Base-by-base conservation (phyloP, 2,329 filamentous ascomycete species). In the Tolypocladium cylindrosporum region DNA sequence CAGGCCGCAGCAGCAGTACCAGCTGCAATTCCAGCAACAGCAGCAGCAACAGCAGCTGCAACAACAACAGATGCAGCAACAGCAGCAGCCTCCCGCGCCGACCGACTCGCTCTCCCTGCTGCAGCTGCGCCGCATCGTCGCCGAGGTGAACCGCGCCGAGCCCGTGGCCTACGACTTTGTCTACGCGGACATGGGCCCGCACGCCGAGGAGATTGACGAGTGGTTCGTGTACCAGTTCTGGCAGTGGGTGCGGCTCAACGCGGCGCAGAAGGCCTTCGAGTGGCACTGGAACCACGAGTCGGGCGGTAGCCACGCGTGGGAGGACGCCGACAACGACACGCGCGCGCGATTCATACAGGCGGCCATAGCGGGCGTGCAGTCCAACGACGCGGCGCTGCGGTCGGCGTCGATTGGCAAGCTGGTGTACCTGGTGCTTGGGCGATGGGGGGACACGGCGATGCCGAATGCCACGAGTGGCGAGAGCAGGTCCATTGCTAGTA, bases 141-240 rank as follows among this genome's bases (percentile, higher is more conserved):
- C 85, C 61, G 89, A 92, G 59, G 85, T 90, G 64, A 88, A 88
- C 19, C 84, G 83, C 62, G 69, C 79, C 55, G 88, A 91, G 63
- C 82, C 87, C 55, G 78, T 81, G 50, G 84, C 85, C 13, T 99
- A 99, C 77, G 91, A 94, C 60, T 99, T 96, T 70, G 83, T 83
- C 62, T 93, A 93, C 74, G 77, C 82, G 34, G 89, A 93, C 71
- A 81, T 82, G 58, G 86, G 87, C 27, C 77, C 84, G 0, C 87
- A 96, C 65, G 85, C 89, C 21, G 90, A 94, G 62, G 94, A 99
- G 76, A 80, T 99, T 54, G 91, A 97, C 69, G 94, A 99, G 75
- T 99, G 94, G 94, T 99, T 99, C 73, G 86, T 88, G 56, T 97
- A 97, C 73, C 88, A 89, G 65, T 86, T 91, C 61, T 89, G 89